A percentile compares a stretch with the other conserved stretches of the same genome.
These are phyloP conservation scores for Yarrowia porcina DNA, from an alignment of 805 yeast genomes.

Conservation along the genomic window DNA sequence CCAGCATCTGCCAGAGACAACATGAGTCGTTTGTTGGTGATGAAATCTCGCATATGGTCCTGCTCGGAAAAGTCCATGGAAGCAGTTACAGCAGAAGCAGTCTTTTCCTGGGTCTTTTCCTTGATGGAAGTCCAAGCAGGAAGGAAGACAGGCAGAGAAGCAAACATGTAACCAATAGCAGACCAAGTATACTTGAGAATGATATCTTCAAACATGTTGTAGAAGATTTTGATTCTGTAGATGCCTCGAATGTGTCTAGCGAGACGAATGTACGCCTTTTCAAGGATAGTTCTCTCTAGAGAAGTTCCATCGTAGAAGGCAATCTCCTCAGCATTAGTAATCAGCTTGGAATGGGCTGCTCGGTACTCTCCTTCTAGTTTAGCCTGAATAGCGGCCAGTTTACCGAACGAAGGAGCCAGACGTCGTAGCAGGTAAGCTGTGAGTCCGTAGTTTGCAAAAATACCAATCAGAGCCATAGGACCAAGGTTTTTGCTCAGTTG, in stretches of 20 bases:
- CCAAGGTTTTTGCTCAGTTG: constrained; percentile 85
- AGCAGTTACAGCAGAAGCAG: constrained; percentile 28
- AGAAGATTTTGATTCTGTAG: constrained; percentile 58
- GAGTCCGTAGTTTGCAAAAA: constrained; percentile 71
- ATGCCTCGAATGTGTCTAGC: constrained; percentile 53
- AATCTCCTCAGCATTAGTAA: constrained; percentile 87
- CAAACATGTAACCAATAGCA: constrained; percentile 87
- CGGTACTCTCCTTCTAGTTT: constrained; percentile 85
- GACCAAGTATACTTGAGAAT: constrained; percentile 91
- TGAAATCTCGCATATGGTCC: constrained; percentile 74
- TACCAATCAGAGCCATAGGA: constrained; percentile 77
- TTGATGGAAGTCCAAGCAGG: constrained; percentile 43
- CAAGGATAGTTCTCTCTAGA: constrained; percentile 68
- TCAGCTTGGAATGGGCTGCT: constrained; percentile 78
- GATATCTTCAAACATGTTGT: constrained; percentile 77
- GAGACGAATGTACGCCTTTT: constrained; percentile 55
- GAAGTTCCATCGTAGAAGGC: constrained; percentile 88
- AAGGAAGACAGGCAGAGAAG: constrained; percentile 81
- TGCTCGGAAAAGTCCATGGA: constrained; percentile 35
- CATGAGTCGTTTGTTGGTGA: constrained; percentile 86
- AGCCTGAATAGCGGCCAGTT: constrained; percentile 66
- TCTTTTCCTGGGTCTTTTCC: constrained; percentile 35
- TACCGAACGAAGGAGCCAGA: constrained; percentile 82
- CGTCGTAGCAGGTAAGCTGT: constrained; percentile 73
- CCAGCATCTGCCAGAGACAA: constrained; percentile 94